Base-by-base conservation (phyloP, 768 basidiomycete species). In the Asterophora parasitica region DNA sequence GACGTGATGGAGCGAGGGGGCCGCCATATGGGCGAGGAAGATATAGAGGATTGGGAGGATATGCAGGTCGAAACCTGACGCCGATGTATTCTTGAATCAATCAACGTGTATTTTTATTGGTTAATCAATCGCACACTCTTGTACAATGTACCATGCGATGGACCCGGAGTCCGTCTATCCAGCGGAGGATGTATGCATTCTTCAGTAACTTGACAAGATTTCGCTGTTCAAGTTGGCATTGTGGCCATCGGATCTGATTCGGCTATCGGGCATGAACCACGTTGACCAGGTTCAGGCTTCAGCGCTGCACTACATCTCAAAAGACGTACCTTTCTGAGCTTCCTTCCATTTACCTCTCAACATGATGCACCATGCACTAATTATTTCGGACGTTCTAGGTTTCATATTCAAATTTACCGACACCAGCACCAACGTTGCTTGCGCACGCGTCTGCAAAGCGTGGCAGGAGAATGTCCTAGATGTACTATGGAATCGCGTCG, bases 31-130 rank as follows among this genome's bases (percentile, higher is more conserved):
- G 32, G 42, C 9, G 61, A 56, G 12, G 54, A 57, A 26, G 33
- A 40, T 20, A 57, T 50, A 2, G 65, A 62, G 8, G 61, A 61
- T 13, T 66, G 63, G 65, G 59, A 61, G 40, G 63, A 63, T n/a
- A 56, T 60, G 53, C 49, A 49, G 17, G 57, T 60, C 12, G 60
- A 61, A 4, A 38, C 57, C 30, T 61, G 52, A 59, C 6, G 15
- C 26, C 37, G 6, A 13, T 37, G 15, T 43, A 16, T 27, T 41
- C 17, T 36, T 40, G 27, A 36, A 9, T 13, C 50, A 45, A 20
- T 42, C 34, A 46, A 41, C n/a, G 3, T 55, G 54, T 55, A 55
- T 52, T 49, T 48, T 44, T 52, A 43, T 44, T 27, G 19, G 62
- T 43, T 37, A 58, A 42, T 51, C 56, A 58, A 42, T 51, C 56